These are phyloP conservation scores for Talinum fruticosum DNA, from an alignment of 148 eudicot species.

Conservation along the genomic window DNA sequence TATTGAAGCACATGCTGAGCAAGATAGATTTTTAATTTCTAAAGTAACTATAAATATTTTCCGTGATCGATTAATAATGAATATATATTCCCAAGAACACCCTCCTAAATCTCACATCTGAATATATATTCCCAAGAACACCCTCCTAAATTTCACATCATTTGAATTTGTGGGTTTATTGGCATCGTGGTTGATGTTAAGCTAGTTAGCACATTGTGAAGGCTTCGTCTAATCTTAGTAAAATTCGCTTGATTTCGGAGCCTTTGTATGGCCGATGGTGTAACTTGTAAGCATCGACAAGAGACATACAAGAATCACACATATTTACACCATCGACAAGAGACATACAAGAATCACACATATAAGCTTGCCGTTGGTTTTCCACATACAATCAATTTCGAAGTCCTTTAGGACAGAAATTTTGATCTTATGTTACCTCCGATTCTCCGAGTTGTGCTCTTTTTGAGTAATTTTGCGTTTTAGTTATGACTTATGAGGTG, in stretches of 20 bases:
- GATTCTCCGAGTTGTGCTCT: no score
- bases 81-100: background rate
- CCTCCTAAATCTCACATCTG: background rate
- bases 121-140: no score
- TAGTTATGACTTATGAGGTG: no score
- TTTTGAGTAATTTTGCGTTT: no score
- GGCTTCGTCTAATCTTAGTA: background rate
- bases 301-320: background rate
- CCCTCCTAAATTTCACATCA: background rate
- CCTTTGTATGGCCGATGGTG: background rate
- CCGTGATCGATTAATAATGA: background rate
- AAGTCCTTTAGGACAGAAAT: background rate
- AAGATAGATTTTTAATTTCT: slow-evolving; percentile 38
- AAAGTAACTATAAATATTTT: background rate
- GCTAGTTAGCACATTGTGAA: background rate
- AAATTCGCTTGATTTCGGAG: background rate
- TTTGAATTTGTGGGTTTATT: background rate
- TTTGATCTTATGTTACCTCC: no score
- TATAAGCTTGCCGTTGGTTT: background rate
- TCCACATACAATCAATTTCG: background rate
- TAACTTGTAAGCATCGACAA: background rate
- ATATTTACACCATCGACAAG: background rate
- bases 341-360: background rate
- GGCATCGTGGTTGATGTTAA: background rate
- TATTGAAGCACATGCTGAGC: slow-evolving; percentile 32